Percentiles rank a stretch among this genome's conserved stretches.
Evolutionary conservation across 768 basidiomycete species (phyloP).

Genomic region (Strobilomyces confusus): DNA sequence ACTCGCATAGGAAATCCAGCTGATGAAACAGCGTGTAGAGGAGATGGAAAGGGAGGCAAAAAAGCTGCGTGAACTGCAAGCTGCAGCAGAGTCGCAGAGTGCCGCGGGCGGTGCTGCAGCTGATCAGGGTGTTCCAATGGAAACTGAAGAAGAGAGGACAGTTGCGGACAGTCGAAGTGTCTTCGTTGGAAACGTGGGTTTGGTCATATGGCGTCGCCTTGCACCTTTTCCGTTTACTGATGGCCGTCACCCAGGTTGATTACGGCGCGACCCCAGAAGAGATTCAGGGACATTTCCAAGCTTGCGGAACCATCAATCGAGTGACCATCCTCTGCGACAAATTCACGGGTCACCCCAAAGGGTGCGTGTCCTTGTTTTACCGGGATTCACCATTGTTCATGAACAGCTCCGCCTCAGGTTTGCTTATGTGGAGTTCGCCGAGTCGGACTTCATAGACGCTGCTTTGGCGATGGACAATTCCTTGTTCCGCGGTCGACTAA

Average conservation of each 20-base stretch:
- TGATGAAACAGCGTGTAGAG: slow-evolving; percentile 89
- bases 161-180: slow-evolving; percentile 82
- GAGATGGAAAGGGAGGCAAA: slow-evolving; percentile 92
- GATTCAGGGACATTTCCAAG: slow-evolving; percentile 95
- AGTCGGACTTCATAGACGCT: slow-evolving; percentile 85
- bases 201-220: slow-evolving; percentile 4
- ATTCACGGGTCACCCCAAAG: slow-evolving; percentile 99
- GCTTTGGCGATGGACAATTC: slow-evolving; percentile 94
- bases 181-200: slow-evolving; percentile 93
- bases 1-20: slow-evolving; percentile 67
- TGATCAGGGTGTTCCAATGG: slow-evolving; percentile 50
- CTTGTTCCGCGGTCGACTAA: slow-evolving; percentile 87
- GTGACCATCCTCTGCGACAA: slow-evolving; percentile 99
- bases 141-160: slow-evolving; percentile 82
- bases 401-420: slow-evolving; percentile 51
- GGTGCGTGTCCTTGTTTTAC: slow-evolving; percentile 45
- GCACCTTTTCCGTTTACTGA: slow-evolving; percentile 9
- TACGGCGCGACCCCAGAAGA: slow-evolving; percentile 97
- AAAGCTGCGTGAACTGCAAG: slow-evolving; percentile 83
- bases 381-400: slow-evolving; percentile 1
- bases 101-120: slow-evolving; percentile 43
- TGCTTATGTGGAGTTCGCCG: slow-evolving; percentile 98
- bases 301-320: slow-evolving; percentile 97
- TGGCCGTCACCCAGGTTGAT: slow-evolving; percentile 69
- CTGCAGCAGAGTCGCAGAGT: slow-evolving; percentile 61